Base-by-base conservation (phyloP, 1,139 yeast genomes). In the Saccharomycopsis hybrid region DNA sequence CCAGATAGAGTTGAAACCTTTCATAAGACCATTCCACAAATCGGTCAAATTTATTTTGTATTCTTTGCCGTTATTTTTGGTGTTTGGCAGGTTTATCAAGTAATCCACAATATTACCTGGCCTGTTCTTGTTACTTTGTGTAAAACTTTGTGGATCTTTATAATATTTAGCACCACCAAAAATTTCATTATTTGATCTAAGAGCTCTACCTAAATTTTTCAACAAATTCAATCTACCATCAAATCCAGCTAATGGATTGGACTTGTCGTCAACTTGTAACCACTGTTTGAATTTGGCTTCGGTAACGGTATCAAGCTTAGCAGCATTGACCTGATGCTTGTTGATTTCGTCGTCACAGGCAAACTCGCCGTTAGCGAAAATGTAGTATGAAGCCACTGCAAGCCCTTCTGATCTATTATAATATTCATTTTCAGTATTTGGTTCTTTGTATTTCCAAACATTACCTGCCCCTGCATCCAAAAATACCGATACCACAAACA, bases 391-490 rank as follows among this genome's bases (percentile, higher is more conserved):
- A 0, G 81, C 83, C 41, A 78, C 73, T 2, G 83, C 84, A 49
- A 78, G 65, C 3, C 85, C 85, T 62, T 79, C 85, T 24, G 80
- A 74, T 59, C 84, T 69, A 30, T 62, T 59, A 25, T 60, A 60
- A 3, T 60, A 64, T 27, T 62, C 60, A 7, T 60, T 62, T 5
- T 44, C 49, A 3, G 67, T 60, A 1, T 55, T 61, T n/a, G 64
- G 64, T 43, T 70, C 74, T 3, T 54, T 57, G 58, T 67, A 79
- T 43, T 60, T 62, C 84, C 84, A 79, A 8, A 57, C 58, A 51
- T 75, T 72, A 13, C 84, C 84, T 1, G 84, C 83, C 29, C 84
- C 84, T 2, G 84, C 84, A 60, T 79, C 85, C 32, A 79, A 64
- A 45, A 79, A 61, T 3, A 79, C 85, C 47, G 82, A 76, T 36